phyloP scores from a whole-genome alignment of 2,329 filamentous ascomycete genomes.

The Passalora sequoiae region DNA sequence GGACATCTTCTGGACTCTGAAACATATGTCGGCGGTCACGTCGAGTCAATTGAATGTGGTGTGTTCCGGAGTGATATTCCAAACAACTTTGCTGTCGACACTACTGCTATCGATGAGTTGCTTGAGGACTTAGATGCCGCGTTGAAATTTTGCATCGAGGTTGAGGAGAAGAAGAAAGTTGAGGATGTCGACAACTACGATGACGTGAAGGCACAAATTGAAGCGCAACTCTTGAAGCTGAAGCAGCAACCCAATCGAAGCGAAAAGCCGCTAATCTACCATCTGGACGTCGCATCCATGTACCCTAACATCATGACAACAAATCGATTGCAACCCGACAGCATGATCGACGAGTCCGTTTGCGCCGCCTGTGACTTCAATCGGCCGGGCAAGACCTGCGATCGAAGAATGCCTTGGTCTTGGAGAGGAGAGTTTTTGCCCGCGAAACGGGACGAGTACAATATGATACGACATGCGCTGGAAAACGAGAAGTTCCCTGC shows the following conservation, averaged over 20 bases:
- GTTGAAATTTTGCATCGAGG: constrained; percentile 67
- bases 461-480: constrained; percentile 91
- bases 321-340: constrained; percentile 93
- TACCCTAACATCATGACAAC: constrained; percentile 99
- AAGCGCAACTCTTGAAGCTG: constrained; percentile 62
- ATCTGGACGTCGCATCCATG: constrained; percentile 98
- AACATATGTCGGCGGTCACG: constrained; percentile 96
- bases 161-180: constrained; percentile 50
- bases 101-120: constrained; percentile 83
- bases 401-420: constrained; percentile 88
- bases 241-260: constrained; percentile 77
- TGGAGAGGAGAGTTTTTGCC: constrained; percentile 98
- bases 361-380: constrained; percentile 99
- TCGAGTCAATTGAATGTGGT: constrained; percentile 97
- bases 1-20: constrained; percentile 94
- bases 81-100: constrained; percentile 86
- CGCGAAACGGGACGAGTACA: constrained; percentile 95
- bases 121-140: constrained; percentile 81
- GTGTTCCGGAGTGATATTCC: constrained; percentile 96
- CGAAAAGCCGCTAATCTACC: constrained; percentile 89
- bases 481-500: constrained; percentile 91
- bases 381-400: constrained; percentile 91
- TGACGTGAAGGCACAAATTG: constrained; percentile 73
- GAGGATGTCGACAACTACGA: constrained; percentile 50
- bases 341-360: constrained; percentile 95